A percentile compares a stretch with the other conserved stretches of the same genome.
These are phyloP conservation scores for Teunomyces funiuensis DNA, from an alignment of 805 yeast species.

Conservation along the genomic window DNA sequence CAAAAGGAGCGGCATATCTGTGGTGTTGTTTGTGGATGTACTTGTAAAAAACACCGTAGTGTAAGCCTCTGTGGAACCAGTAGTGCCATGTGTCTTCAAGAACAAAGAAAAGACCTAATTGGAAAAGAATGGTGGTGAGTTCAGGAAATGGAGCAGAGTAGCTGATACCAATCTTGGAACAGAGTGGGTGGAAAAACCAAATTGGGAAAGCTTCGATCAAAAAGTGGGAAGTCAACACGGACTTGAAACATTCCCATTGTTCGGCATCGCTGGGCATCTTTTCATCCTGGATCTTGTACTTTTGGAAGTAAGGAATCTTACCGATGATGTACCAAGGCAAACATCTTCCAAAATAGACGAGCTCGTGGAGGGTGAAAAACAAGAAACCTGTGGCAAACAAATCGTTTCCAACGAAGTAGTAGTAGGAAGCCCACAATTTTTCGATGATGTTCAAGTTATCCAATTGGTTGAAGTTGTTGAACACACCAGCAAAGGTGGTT, in stretches of 20 bases:
- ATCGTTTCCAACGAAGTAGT: constrained; percentile 82
- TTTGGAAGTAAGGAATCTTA: constrained; percentile 77
- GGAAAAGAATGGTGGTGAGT: constrained; percentile 54
- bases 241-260: constrained; percentile 89
- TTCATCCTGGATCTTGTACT: constrained; percentile 85
- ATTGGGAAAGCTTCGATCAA: constrained; percentile 94
- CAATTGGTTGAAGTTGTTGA: constrained; percentile 23
- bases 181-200: constrained; percentile 95
- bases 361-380: constrained; percentile 80
- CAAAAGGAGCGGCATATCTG: constrained; percentile 97
- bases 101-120: constrained; percentile 75
- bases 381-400: constrained; percentile 87
- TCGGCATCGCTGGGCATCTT: constrained; percentile 78
- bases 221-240: constrained; percentile 83
- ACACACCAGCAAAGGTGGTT: constrained; percentile 24
- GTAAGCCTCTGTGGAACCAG: constrained; percentile 90
- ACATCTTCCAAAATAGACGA: constrained; percentile 88
- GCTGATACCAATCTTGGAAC: constrained; percentile 75
- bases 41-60: constrained; percentile 85
- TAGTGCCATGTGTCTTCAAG: constrained; percentile 97
- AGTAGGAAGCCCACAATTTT: constrained; percentile 86
- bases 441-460: constrained; percentile 52
- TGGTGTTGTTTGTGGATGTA: constrained; percentile 97
- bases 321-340: constrained; percentile 92
- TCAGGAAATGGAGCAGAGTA: constrained; percentile 85